These are phyloP conservation scores for Kurtzmaniella natalensis DNA, from an alignment of 1,139 yeast genomes.

Conservation along the genomic window DNA sequence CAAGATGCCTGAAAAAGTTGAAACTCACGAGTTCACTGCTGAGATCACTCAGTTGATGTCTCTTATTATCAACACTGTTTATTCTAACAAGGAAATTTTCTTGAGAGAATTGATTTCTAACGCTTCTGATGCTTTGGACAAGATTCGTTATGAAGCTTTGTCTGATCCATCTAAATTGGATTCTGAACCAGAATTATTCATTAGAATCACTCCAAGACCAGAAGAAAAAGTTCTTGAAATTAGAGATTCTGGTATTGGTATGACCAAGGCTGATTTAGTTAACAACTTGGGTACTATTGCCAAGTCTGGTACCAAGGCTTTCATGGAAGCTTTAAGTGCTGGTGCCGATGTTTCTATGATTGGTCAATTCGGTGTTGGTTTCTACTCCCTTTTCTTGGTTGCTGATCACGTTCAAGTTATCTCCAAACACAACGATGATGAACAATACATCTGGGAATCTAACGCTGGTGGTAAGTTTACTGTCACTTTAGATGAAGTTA, in stretches of 20 bases:
- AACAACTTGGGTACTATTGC: conserved; percentile 99
- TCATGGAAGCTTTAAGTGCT: conserved; percentile 98
- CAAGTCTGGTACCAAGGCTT: conserved; percentile 98
- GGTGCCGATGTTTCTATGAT: conserved; percentile 99
- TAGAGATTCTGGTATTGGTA: conserved; percentile 99
- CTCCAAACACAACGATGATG: conserved; percentile 98
- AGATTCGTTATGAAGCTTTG: conserved; percentile 95
- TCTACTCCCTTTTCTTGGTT: conserved; percentile 98
- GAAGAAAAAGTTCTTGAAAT: conserved; percentile 92
- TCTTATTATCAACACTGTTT: conserved; percentile 98
- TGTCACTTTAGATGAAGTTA: conserved; percentile 82
- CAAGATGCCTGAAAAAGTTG: conserved; percentile 39
- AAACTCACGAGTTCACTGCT: conserved; percentile 97
- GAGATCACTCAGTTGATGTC: conserved; percentile 99
- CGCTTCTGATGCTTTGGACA: conserved; percentile 83
- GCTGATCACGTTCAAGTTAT: conserved; percentile 99
- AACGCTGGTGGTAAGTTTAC: conserved; percentile 99
- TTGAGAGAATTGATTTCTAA: conserved; percentile 98
- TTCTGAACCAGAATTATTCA: conserved; percentile 92
- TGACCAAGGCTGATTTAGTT: conserved; percentile 98
- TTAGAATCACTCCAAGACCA: conserved; percentile 95
- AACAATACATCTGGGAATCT: conserved; percentile 99
- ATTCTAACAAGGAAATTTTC: conserved; percentile 98
- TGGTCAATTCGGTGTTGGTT: conserved; percentile 99
- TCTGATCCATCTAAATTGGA: conserved; percentile 90